Base-by-base conservation (phyloP, 192 early-diverging fungal species). In the Mortierella claussenii region DNA sequence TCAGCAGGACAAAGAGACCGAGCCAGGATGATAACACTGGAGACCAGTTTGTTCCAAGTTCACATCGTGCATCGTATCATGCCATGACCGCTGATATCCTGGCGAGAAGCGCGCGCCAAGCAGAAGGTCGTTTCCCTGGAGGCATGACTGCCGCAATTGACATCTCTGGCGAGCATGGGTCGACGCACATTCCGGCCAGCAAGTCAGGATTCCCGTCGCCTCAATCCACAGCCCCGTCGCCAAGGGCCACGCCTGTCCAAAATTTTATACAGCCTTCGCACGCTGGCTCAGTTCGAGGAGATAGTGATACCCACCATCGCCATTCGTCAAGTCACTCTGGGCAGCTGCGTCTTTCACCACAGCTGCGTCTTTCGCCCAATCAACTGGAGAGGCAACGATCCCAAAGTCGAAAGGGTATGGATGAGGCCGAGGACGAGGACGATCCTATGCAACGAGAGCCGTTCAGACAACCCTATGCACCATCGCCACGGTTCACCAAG, bases 181-280 rank as follows among this genome's bases (percentile, higher is more conserved):
- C 43, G 8, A 24, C 23, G 3, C 26, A 58, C 15, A 42, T 50
- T 23, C 42, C 57, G 9, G 33, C 44, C 36, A 66, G 46, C 23
- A 60, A 52, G 51, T 76, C 71, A 36, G 64, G 64, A 26, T 76
- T 76, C 17, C 71, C 71, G 18, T 76, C 71, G 0, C 64, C 71
- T 27, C 71, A 54, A 49, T 66, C 64, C 7, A 76, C 57, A 15
- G 46, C 61, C 3, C 71, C 71, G 1, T 76, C 71, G 3, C 71
- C 71, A 5, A 37, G 63, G 21, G 57, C 32, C 0, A 32, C 60
- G 33, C 44, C 63, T 49, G 40, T 33, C 9, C 62, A 52, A 0
- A 33, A 33, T n/a, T 65, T 75, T 15, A 48, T 53, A 3, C 71
- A 60, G 36, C 57, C 63, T 4, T 47, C 51, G 10, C 53, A 42